Evolutionary conservation across 2,329 filamentous ascomycete species (phyloP), one percentile per base, ranked within the genome.

Genomic region (Epicoccum sorghinum): DNA sequence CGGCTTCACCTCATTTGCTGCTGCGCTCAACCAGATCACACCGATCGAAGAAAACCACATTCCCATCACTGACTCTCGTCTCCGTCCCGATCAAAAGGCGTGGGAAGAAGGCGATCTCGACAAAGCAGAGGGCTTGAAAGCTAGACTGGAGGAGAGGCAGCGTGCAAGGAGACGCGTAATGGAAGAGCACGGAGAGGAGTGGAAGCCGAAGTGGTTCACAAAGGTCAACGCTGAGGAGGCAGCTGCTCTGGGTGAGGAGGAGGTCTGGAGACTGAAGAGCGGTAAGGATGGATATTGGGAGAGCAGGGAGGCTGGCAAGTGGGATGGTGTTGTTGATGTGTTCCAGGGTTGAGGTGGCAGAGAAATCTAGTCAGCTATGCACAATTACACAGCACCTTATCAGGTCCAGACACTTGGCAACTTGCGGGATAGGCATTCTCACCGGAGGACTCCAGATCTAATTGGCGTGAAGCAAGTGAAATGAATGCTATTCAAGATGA

Each of bases 251-350:
- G 76, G 70, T 0, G 72, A 68, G 7, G 78, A 80, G 57, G 80
- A 81, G 62, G 70, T 80, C n/a, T 82, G 80, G 80, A 65, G 86
- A 66, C 75, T 96, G 59, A 95, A 88, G 78, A 80, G 80, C 3
- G 91, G 92, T 18, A 92, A 89, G 75, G 91, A 96, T 14, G 88
- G 91, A 7, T 99, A 99, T 76, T 99, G 95, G 95, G 93, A 96
- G 70, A 88, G 91, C 76, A 84, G 93, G 57, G 82, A 80, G 3
- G 84, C 79, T 60, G 87, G 87, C 1, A 79, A 79, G 51, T 96
- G 90, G 91, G 75, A 75, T 7, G 80, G 79, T 6, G 79, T 86
- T 36, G 74, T 79, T 52, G 77, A 82, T 49, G 81, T 88, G 42
- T 84, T 87, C 68, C 73, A 80, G 55, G 52, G 52, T 4, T 54